Conservation (phyloP, 768 basidiomycete species). For the Hygrocybe punicea region DNA sequence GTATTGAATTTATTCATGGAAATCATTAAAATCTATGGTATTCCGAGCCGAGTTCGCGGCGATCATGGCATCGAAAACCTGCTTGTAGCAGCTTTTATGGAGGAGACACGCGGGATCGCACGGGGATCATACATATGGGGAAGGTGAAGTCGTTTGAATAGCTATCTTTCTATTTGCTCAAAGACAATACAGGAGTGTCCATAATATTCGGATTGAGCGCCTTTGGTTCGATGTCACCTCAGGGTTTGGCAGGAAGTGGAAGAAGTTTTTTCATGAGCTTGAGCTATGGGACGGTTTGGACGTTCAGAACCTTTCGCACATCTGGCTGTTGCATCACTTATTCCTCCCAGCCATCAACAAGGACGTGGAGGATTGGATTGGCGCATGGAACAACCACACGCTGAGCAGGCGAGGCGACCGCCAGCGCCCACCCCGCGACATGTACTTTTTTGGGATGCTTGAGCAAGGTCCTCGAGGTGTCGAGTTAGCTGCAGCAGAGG, state of each 20-base stretch:
- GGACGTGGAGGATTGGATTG: conserved; percentile 31
- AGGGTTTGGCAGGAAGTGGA: conserved; percentile 38
- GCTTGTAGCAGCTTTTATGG: conserved; percentile 30
- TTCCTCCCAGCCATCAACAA: conserved; percentile 34
- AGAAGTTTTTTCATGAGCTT: conserved; percentile 35
- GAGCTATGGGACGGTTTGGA: conserved; percentile 30
- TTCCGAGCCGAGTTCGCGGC: conserved; percentile 31
- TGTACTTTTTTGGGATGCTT: conserved; percentile 33
- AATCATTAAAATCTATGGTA: conserved; percentile 6
- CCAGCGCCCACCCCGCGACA: conserved; percentile 22
- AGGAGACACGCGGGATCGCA: conserved; percentile 17
- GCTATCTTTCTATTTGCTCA: not conserved
- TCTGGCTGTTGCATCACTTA: conserved; percentile 41
- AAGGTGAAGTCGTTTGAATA: conserved; percentile 15
- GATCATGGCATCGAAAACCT: conserved; percentile 37
- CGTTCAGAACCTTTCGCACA: conserved; percentile 24
- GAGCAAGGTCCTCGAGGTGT: conserved; percentile 29
- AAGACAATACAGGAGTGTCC: conserved; percentile 32
- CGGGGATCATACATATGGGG: conserved; percentile 41
- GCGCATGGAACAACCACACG: conserved; percentile 37
- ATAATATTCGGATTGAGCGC: conserved; percentile 40
- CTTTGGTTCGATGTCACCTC: conserved; percentile 39
- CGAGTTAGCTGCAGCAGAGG: not conserved
- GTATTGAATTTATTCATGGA: conserved; percentile 36
- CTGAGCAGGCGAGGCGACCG: conserved; percentile 19